Base-by-base conservation (phyloP, 176 grass and related monocot genomes). In the Dendrocalamus sinicus region DNA sequence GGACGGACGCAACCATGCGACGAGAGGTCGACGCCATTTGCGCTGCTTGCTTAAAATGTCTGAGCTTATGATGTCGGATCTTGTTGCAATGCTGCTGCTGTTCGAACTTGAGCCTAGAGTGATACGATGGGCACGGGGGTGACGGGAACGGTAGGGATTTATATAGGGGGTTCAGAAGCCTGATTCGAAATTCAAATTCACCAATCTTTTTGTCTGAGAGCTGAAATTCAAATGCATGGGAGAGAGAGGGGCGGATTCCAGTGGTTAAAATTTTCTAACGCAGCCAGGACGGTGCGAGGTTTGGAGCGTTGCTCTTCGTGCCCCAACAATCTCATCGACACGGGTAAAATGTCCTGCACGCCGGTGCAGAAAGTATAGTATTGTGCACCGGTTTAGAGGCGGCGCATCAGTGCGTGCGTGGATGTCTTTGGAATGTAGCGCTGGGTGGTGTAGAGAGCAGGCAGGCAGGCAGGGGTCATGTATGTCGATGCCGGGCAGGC, bases 1-100 rank as follows among this genome's bases (percentile, higher is more conserved):
- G 62, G 78, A 73, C 65, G 72, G 79, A 59, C 9, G 83, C 55
- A 40, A 77, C 67, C 86, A 91, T 73, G 81, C 58, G 84, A 52
- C 83, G 54, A 80, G 86, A 91, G 77, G 52, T 40, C 57, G 35
- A 32, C 2, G 64, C 83, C 83, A 86, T 89, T 79, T 45, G 3
- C 12, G 61, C 22, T 73, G 7, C 46, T 80, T 46, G 9, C 68
- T 13, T 24, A 11, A 8, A 57, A 32, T 26, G 1, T 14, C 46
- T 10, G 59, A 46, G n/a, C 55, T 79, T 47, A 11, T 30, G 40
- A 22, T 28, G 7, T 41, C 39, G 62, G 28, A 52, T 22, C 22
- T 53, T 11, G 48, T 53, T 11, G 48, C 7, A 0, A 55, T 4
- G 32, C 9, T 74, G 79, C 6, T 9, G n/a, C 1, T 65, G 8